Base-by-base conservation (phyloP, 2,329 filamentous ascomycete genomes). In the Penicillium sp. region DNA sequence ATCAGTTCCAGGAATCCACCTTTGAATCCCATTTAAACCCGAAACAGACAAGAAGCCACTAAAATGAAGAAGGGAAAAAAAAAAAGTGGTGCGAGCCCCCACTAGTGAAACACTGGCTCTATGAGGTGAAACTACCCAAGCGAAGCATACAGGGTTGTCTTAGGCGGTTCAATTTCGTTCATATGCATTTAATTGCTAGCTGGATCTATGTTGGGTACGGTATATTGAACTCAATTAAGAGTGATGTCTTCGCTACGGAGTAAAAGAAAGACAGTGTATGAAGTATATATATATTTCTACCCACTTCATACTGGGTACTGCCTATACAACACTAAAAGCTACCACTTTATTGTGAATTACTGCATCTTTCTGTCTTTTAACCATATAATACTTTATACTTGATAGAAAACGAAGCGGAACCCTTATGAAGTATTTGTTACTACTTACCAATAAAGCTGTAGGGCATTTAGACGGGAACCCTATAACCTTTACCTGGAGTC, bases 91-190 rank as follows among this genome's bases (percentile, higher is more conserved):
- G 13, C 38, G 3, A 17, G 39, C 46, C 51, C 41, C 51, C 51
- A 54, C 51, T 15, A 32, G 33, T 51, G 51, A 55, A 53, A 55
- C 53, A 53, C 34, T 45, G 41, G 43, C 43, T 43, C 32, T 45
- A 21, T 28, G 4, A 15, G 17, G 28, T 47, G 34, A 45, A 52
- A 35, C 40, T 41, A 17, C 29, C 21, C 10, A 40, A 40, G 9
- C n/a, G n/a, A 12, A 28, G 9, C 0, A 28, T 19, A 19, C 1
- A 13, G 15, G 38, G 5, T 24, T 31, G 40, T 39, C 44, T 15
- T 17, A 29, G 12, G 45, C 26, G n/a, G 15, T 28, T 35, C 6
- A 38, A 22, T 44, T 37, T 15, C 22, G 22, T 51, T 15, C 19
- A 9, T 45, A 37, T 31, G 10, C 6, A 43, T 22, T n/a, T 9